phyloP scores from a whole-genome alignment of 1,139 yeast genomes.

The Lodderomyces orthopsilosis region DNA sequence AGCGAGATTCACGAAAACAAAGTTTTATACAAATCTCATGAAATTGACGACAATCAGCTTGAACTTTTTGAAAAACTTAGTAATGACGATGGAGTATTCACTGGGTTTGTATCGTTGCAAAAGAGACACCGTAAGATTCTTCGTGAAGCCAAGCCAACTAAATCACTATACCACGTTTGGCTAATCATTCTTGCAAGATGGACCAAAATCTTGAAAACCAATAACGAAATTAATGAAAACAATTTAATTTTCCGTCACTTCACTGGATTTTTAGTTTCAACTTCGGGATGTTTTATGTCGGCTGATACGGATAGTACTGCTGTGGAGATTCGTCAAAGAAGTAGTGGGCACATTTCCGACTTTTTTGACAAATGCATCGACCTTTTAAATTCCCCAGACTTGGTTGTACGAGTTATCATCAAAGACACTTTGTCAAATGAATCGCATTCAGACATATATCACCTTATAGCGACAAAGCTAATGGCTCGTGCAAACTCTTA shows the following conservation, averaged over 20 bases:
- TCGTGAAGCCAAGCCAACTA: constrained; percentile 57
- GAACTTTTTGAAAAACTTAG: constrained; percentile 51
- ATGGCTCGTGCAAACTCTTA: constrained; percentile 24
- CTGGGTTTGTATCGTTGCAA: constrained; percentile 77
- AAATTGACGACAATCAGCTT: constrained; percentile 23
- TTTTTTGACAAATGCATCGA: constrained; percentile 52
- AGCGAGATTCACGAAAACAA: constrained; percentile 27
- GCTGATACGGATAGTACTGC: constrained; percentile 15
- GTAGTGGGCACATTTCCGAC: constrained; percentile 32
- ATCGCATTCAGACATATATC: constrained; percentile 44
- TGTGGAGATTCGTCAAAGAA: constrained; percentile 22
- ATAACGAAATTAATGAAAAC: constrained; percentile 24
- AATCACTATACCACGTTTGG: constrained; percentile 63
- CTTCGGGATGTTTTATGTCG: constrained; percentile 52
- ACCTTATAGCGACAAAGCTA: constrained; percentile 34
- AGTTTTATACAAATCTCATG: constrained; percentile 10
- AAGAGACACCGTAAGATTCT: constrained; percentile 59
- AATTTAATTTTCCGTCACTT: constrained; percentile 53
- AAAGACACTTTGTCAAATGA: constrained; percentile 47
- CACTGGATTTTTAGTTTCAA: constrained; percentile 60
- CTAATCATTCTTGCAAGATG: constrained; percentile 55
- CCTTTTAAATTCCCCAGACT: constrained; percentile 49
- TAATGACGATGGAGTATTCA: constrained; percentile 59
- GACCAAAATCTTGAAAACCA: constrained; percentile 33
- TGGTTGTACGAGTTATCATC: constrained; percentile 46